Evolutionary conservation across 805 yeast species (phyloP), one percentile per base, ranked within the genome.

Genomic region (Isabelozyma rhagii): DNA sequence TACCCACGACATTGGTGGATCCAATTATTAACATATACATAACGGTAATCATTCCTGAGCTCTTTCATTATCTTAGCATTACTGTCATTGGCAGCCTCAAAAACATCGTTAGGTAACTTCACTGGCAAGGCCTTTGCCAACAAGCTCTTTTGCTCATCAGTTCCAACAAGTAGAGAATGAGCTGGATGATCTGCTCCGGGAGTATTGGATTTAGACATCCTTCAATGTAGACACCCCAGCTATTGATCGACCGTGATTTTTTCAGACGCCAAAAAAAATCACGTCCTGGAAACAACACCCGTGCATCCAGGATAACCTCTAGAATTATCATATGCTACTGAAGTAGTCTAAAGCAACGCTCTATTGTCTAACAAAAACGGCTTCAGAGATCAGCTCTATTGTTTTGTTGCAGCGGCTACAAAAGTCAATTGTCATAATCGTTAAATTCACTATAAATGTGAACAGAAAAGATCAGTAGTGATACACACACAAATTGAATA

Each of bases 1-100:
- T 74, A 71, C 21, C 81, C 82, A 48, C 83, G 76, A 61, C 79
- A 76, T 44, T 75, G 68, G 52, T 74, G 75, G 27, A 83, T 61
- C 89, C 89, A 84, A 61, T 83, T 81, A 10, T 81, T 62, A 43
- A 63, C 67, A 36, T 61, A 66, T 3, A 66, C 48, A 50, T 66
- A 66, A 25, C 55, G 56, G 42, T 56, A 63, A 10, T 59, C 54
- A 8, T 47, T 39, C 45, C 70, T 49, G 9, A 61, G 52, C 9
- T 47, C 31, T 18, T 51, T 52, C 11, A 58, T 39, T 7, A 15
- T 41, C 11, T 11, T 40, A 15, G 36, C 49, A n/a, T 48, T 44
- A 8, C 48, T 42, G 21, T 52, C 46, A 38, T 45, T 43, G 5
- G 50, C 43, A 25, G 48, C 49, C 27, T 47, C 45, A 11, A 49